phyloP scores from a whole-genome alignment of 1,284 basidiomycete species.

The Papiliotrema nemorosa region DNA sequence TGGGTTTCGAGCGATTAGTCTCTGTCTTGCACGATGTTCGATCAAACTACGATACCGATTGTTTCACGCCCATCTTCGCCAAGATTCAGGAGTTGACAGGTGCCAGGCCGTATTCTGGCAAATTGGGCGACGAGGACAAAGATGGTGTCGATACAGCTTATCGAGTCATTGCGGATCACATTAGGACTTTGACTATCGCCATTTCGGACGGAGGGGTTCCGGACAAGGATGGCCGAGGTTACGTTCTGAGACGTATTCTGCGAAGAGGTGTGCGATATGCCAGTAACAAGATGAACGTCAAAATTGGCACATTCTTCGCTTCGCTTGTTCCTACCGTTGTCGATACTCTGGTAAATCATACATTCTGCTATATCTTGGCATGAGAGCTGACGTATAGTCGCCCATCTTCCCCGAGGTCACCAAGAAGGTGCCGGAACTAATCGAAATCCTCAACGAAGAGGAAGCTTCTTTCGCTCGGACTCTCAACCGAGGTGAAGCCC shows the following conservation, averaged over 20 bases:
- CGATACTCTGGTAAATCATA: conserved; percentile 67
- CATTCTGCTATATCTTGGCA: background rate
- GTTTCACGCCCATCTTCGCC: conserved; percentile 84
- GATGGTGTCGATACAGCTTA: conserved; percentile 98
- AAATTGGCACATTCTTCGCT: conserved; percentile 94
- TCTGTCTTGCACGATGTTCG: conserved; percentile 85
- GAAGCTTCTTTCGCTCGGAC: conserved; percentile 96
- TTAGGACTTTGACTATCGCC: conserved; percentile 91
- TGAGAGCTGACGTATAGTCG: conserved; percentile 56
- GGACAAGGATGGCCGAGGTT: conserved; percentile 93
- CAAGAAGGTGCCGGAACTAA: conserved; percentile 77
- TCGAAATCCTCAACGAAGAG: conserved; percentile 95
- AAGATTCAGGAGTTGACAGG: conserved; percentile 87
- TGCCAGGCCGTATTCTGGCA: conserved; percentile 80
- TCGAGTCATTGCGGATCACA: conserved; percentile 94
- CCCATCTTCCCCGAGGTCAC: conserved; percentile 90
- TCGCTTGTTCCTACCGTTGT: conserved; percentile 84
- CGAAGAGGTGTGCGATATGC: conserved; percentile 91
- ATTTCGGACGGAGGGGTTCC: conserved; percentile 95
- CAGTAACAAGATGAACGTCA: conserved; percentile 89
- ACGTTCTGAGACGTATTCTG: conserved; percentile 88
- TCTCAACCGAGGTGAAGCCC: conserved; percentile 90
- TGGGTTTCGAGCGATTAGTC: conserved; percentile 97
- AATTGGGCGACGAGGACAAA: conserved; percentile 85
- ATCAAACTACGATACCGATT: conserved; percentile 98